Base-by-base conservation (phyloP, 202 grass and related monocot genomes). In the Carex arenaria region DNA sequence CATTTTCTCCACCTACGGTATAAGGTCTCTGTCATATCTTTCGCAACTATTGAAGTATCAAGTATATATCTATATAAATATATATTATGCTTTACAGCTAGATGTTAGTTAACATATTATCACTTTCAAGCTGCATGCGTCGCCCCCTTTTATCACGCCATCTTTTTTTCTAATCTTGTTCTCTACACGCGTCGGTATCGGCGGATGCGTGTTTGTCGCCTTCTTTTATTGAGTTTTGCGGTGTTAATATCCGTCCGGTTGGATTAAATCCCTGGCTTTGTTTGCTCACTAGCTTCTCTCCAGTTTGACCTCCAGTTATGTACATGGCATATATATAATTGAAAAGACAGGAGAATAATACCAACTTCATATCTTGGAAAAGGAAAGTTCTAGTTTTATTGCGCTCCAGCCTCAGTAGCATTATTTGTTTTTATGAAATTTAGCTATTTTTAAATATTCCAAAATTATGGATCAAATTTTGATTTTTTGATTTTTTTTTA, bases 171-270 rank as follows among this genome's bases (percentile, higher is more conserved):
- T 53, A 74, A 74, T 74, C 67, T 54, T 31, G 43, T 75, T 32
- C 72, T 75, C 19, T 26, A 14, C 47, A 55, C 23, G 72, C 72
- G 71, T 54, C 72, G 45, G 31, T 75, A 31, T 75, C 72, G 7
- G 1, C 72, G 72, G 72, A 74, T 75, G 45, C 71, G 71, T 54
- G 12, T 74, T 74, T 74, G 71, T 74, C 71, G 71, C 72, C 22
- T 75, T 75, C 72, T 40, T 55, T 54, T 55, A 23, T 13, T 54
- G 3, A 31, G 47, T 31, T 28, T 53, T 54, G 47, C 23, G 1
- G 47, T 18, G 1, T 74, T 73, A 43, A 53, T 51, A 53, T 30
- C 70, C 70, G 10, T 74, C 18, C 20, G 10, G 11, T 52, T 52
- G 22, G 10, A 64, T 64, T 64, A 31, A 28, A 32, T 34, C 1